Conservation (phyloP, 2,329 filamentous ascomycete species). For the Graphilbum fragrans region DNA sequence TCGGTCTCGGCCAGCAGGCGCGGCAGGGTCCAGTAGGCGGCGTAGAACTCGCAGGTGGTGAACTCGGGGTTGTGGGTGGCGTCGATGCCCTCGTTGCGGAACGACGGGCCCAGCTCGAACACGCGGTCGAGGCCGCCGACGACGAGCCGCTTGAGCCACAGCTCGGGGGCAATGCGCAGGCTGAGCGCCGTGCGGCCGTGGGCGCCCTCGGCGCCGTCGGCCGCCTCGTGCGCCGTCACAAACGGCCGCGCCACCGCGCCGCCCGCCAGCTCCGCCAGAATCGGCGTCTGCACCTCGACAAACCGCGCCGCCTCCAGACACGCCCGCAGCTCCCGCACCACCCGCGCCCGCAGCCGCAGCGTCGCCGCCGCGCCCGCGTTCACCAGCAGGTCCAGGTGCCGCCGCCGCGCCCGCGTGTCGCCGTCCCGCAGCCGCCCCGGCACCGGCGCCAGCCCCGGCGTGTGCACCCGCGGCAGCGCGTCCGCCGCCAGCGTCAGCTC, state of each 20-base stretch:
- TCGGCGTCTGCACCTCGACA: constrained; percentile 82
- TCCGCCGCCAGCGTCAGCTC: constrained; percentile 63
- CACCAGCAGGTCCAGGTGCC: constrained; percentile 78
- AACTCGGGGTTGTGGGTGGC: constrained; percentile 94
- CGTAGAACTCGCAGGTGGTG: constrained; percentile 95
- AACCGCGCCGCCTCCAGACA: constrained; percentile 64
- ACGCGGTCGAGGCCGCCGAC: constrained; percentile 79
- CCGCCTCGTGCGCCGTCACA: constrained; percentile 41
- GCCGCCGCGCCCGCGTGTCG: constrained; percentile 61
- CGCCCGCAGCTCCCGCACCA: constrained; percentile 62
- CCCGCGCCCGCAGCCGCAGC: constrained; percentile 59
- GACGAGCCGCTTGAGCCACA: constrained; percentile 88
- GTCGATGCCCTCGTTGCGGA: constrained; percentile 89
- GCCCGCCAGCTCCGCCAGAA: constrained; percentile 71
- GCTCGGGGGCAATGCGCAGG: constrained; percentile 81
- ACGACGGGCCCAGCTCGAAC: constrained; percentile 86
- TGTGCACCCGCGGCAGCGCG: constrained; percentile 57
- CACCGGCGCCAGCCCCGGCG: constrained; percentile 69
- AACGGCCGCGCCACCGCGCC: constrained; percentile 84
- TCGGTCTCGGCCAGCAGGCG: constrained; percentile 69
- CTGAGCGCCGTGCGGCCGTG: constrained; percentile 32
- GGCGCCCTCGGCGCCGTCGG: constrained; percentile 35
- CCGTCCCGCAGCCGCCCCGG: constrained; percentile 58
- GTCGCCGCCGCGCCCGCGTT: constrained; percentile 49
- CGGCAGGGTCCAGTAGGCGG: constrained; percentile 65